phyloP scores from a whole-genome alignment of 768 basidiomycete genomes.

The Amanita rimosa region DNA sequence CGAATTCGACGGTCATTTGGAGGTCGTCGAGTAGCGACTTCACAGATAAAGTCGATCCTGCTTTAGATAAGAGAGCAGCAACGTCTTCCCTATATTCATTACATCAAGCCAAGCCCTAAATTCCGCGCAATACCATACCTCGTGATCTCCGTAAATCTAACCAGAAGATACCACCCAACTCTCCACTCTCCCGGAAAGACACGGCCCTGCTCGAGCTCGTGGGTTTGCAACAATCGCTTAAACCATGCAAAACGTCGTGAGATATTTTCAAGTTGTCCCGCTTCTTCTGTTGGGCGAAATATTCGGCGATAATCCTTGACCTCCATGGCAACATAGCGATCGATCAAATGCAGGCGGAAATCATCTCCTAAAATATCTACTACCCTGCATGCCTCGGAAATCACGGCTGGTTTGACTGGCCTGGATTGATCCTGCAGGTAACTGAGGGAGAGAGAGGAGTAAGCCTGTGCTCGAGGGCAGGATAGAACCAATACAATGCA shows the following conservation, averaged over 20 bases:
- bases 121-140: constrained; percentile 31
- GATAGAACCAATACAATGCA: constrained; percentile 55
- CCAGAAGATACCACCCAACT: constrained; percentile 69
- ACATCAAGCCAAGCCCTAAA: neutral
- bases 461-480: neutral
- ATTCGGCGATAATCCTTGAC: constrained; percentile 95
- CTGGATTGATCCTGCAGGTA: constrained; percentile 71
- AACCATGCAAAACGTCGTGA: constrained; percentile 95
- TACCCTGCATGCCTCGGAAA: constrained; percentile 79
- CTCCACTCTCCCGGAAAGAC: constrained; percentile 84
- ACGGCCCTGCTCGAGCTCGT: constrained; percentile 78
- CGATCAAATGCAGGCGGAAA: constrained; percentile 69
- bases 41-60: constrained; percentile 61
- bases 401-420: constrained; percentile 48
- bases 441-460: constrained; percentile 29
- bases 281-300: constrained; percentile 88
- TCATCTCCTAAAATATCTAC: constrained; percentile 85
- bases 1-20: constrained; percentile 83
- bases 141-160: constrained; percentile 87
- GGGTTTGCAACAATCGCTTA: constrained; percentile 67
- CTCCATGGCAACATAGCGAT: constrained; percentile 82
- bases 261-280: constrained; percentile 93
- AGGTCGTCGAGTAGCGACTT: constrained; percentile 76
- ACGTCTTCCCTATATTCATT: constrained; percentile 68
- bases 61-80: constrained; percentile 68